Evolutionary conservation across 2,329 filamentous ascomycete genomes (phyloP), one percentile per base, ranked within the genome.

Genomic region (Fusarium floridanum): DNA sequence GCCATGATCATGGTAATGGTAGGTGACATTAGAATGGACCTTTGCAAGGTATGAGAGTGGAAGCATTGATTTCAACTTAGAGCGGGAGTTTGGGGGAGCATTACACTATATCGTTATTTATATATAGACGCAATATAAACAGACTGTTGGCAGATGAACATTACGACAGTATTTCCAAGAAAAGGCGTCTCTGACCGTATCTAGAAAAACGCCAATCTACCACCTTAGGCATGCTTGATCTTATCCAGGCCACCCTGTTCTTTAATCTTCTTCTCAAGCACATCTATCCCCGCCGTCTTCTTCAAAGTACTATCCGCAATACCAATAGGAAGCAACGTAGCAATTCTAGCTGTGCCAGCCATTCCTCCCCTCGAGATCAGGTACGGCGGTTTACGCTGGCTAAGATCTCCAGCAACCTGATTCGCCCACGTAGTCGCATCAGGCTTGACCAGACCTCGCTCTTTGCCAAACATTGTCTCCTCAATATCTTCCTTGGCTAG

Each of bases 371-470:
- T 70, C 14, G 16, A 75, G 1, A 77, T 37, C 1, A 67, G 4
- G 22, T 64, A 37, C 1, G 75, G 67, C 10, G 75, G 70, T n/a
- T 77, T 77, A 0, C n/a, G 59, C 14, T 68, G 66, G 41, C 65
- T 75, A 14, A 76, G 17, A 14, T 77, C 74, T 8, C 11, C 16
- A 12, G 62, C 72, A 14, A 77, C 74, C 2, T 75, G 74, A 14
- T 70, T 69, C 4, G 74, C 74, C 75, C 75, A 77, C 0, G 41
- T 45, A 1, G 9, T 12, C 2, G 57, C 27, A 64, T 67, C 64
- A 1, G 32, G 32, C 16, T 63, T 68, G 1, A 57, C 55, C 3
- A 72, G 50, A 1, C 66, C 72, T 2, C 8, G 11, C 29, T 65
- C 56, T 0, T 61, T 50, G 0, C 72, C 70, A 2, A 59, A 24